These are phyloP conservation scores for Yamadazyma kitorensis DNA, from an alignment of 805 yeast genomes.

Conservation along the genomic window DNA sequence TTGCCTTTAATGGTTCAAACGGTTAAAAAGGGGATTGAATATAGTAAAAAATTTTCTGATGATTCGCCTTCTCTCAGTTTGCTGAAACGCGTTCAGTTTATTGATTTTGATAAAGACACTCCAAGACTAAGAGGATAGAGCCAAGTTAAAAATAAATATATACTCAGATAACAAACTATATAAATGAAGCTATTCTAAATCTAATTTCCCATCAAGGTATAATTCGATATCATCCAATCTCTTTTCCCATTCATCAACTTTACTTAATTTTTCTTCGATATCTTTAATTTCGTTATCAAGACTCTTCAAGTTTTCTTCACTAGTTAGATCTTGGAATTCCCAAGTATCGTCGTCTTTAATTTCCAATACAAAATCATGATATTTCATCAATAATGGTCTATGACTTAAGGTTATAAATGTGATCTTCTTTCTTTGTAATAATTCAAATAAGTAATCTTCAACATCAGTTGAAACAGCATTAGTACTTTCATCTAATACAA, in stretches of 20 bases:
- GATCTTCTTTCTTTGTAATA: constrained; percentile 64
- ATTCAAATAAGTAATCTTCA: constrained; percentile 81
- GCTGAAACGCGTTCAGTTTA: neutral
- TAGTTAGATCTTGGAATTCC: constrained; percentile 60
- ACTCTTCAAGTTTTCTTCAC: constrained; percentile 61
- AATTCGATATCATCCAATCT: constrained; percentile 58
- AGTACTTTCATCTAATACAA: constrained; percentile 89
- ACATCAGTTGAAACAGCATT: constrained; percentile 88
- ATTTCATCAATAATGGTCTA: constrained; percentile 78
- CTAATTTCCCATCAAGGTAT: constrained; percentile 42
- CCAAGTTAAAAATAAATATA: too few species aligned
- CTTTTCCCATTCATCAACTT: constrained; percentile 55
- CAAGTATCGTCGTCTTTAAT: constrained; percentile 54
- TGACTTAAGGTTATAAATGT: constrained; percentile 82
- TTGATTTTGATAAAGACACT: too few species aligned
- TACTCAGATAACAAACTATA: neutral
- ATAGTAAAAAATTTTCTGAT: too few species aligned
- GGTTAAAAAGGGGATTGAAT: too few species aligned
- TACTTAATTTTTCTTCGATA: constrained; percentile 56
- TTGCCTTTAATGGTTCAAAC: too few species aligned
- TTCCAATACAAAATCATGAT: constrained; percentile 75
- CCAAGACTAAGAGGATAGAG: too few species aligned
- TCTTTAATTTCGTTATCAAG: constrained; percentile 75
- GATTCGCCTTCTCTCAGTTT: neutral
- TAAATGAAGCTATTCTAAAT: neutral